phyloP scores from a whole-genome alignment of 495 filamentous ascomycete genomes.

The Cercophora newfieldiana region DNA sequence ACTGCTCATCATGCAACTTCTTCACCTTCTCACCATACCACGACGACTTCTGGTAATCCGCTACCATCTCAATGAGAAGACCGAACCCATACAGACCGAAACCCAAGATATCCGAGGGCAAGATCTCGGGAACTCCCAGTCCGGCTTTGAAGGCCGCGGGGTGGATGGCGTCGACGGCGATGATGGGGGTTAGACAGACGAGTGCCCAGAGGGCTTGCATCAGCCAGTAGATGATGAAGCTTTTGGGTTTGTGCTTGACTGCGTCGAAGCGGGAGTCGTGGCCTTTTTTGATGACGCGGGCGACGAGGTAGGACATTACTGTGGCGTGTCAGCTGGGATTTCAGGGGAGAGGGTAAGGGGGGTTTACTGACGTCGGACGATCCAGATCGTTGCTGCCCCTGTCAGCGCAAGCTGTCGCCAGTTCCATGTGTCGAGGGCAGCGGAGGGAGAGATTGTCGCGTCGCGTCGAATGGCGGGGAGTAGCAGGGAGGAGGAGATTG shows the following conservation, averaged over 20 bases:
- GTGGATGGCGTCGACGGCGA: conserved; percentile 58
- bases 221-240: conserved; percentile 57
- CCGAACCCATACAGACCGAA: conserved; percentile 54
- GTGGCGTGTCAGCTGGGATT: background rate
- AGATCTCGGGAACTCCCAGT: conserved; percentile 34
- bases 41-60: conserved; percentile 58
- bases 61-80: conserved; percentile 55
- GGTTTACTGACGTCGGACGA: conserved; percentile 48
- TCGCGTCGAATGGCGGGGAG: conserved; percentile 51
- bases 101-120: conserved; percentile 54
- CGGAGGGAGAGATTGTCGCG: conserved; percentile 14
- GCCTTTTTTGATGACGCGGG: conserved; percentile 54
- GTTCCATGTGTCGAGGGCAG: conserved; percentile 43
- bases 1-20: conserved; percentile 63
- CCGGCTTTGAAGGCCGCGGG: conserved; percentile 22
- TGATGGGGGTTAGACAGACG: conserved; percentile 58
- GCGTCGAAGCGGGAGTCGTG: conserved; percentile 61
- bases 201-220: conserved; percentile 63
- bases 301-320: conserved; percentile 63
- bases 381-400: conserved; percentile 53
- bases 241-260: conserved; percentile 53
- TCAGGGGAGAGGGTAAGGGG: background rate
- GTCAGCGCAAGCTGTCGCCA: conserved; percentile 63
- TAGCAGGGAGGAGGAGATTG: conserved; percentile 53
- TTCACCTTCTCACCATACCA: conserved; percentile 57